Percentiles rank a stretch among this genome's conserved stretches.
Conservation (phyloP, 2,329 filamentous ascomycete species). For the Calonectria pauciramosa region DNA sequence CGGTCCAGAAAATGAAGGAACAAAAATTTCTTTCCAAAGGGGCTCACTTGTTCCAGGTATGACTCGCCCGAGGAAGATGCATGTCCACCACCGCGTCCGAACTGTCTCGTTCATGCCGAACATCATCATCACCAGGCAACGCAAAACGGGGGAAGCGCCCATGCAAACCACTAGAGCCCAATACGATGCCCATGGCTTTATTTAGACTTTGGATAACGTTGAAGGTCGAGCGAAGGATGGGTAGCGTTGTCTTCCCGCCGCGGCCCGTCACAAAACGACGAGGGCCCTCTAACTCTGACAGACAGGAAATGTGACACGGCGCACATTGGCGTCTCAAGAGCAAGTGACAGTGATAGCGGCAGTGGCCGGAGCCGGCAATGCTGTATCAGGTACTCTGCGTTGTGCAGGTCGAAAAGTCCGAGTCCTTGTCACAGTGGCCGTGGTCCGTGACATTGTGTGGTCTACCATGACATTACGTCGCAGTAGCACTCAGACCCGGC, state of each 20-base stretch:
- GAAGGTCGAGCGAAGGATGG: constrained; percentile 4
- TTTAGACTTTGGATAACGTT: constrained; percentile 8
- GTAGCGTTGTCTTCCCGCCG: constrained; percentile 20
- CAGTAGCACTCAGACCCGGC: constrained; percentile 9
- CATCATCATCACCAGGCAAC: not conserved
- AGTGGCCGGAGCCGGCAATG: not conserved
- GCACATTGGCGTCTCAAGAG: constrained; percentile 16
- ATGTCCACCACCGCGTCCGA: not conserved
- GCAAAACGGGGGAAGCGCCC: not conserved
- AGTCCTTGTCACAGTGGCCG: constrained; percentile 11
- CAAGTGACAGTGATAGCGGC: not conserved
- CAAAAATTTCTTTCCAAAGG: constrained; percentile 5
- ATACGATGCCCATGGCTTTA: not conserved
- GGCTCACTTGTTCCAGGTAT: constrained; percentile 16
- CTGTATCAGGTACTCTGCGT: constrained; percentile 17
- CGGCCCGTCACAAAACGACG: constrained; percentile 27
- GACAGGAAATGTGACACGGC: constrained; percentile 21
- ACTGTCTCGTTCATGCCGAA: constrained; percentile 9
- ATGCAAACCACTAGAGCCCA: not conserved
- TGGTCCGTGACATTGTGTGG: not conserved
- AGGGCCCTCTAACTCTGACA: constrained; percentile 27
- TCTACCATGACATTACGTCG: constrained; percentile 2
- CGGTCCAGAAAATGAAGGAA: constrained; percentile 8
- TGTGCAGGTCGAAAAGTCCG: constrained; percentile 9
- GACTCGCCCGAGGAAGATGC: constrained; percentile 18